Percentiles rank a stretch among this genome's conserved stretches.
Evolutionary conservation across 371 early-diverging fungal species (phyloP).

Genomic region (Fennellomyces sp.): DNA sequence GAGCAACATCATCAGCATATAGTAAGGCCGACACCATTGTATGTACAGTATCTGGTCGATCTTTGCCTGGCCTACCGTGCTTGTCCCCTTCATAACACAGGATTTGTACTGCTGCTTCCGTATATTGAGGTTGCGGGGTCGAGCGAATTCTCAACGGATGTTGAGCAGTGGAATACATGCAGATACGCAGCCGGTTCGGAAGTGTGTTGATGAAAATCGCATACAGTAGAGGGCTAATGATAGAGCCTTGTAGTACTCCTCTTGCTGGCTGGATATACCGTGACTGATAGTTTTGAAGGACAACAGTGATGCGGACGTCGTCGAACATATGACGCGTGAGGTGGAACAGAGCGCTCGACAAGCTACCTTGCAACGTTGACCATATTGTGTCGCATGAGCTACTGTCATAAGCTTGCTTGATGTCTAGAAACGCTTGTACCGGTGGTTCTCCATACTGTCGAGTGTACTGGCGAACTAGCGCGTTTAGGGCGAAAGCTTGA

Average conservation of each 20-base stretch:
- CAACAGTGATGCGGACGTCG: background rate
- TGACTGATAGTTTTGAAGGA: background rate
- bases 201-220: background rate
- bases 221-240: background rate
- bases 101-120: no score
- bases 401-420: background rate
- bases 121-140: no score
- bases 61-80: no score
- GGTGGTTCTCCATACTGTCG: background rate
- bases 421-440: background rate
- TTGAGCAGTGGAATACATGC: no score
- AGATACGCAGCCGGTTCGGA: background rate
- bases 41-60: no score
- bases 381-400: background rate
- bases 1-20: no score
- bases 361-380: background rate
- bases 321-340: background rate
- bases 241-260: background rate
- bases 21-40: no score
- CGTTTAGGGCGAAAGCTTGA: no score
- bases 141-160: no score
- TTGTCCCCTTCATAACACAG: no score
- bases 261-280: background rate
- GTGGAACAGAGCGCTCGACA: no score
- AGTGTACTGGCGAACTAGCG: background rate